Percentiles rank a stretch among this genome's conserved stretches.
Evolutionary conservation across 768 basidiomycete species (phyloP).

Genomic region (Lentinula raphanica): DNA sequence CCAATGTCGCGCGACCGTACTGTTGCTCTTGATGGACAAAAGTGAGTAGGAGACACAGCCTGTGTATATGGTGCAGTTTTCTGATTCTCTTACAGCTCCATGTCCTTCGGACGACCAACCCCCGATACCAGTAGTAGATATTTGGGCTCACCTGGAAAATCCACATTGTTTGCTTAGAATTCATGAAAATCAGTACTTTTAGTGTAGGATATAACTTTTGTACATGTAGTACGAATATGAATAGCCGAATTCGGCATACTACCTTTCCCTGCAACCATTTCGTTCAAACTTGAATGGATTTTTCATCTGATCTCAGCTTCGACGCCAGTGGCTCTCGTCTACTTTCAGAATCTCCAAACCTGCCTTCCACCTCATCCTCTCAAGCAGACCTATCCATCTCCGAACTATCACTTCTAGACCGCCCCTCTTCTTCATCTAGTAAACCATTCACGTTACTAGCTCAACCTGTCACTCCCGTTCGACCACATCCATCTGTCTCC

Average conservation of each 20-base stretch:
- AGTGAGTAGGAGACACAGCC: not conserved
- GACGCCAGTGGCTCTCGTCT: constrained; percentile 32
- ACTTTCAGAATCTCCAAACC: constrained; percentile 41
- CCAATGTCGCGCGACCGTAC: not conserved
- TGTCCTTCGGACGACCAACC: constrained; percentile 3
- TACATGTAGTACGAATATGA: not conserved
- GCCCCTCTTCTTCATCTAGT: constrained; percentile 11
- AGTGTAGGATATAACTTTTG: not conserved
- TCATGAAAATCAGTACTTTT: not conserved
- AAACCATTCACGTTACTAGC: constrained; percentile 26
- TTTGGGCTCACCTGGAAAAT: not conserved
- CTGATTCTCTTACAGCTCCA: not conserved
- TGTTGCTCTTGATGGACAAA: not conserved
- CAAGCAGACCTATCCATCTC: constrained; percentile 53
- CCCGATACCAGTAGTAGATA: not conserved
- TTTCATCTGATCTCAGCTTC: constrained; percentile 22
- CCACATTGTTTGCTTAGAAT: not conserved
- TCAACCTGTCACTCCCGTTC: constrained; percentile 11
- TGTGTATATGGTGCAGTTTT: too few relatives aligned
- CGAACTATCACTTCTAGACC: constrained; percentile 45
- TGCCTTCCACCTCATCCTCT: constrained; percentile 33
- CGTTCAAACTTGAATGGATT: too few relatives aligned
- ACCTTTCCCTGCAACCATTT: not conserved
- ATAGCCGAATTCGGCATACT: not conserved
- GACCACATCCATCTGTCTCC: constrained; percentile 3